Conservation (phyloP, 805 yeast genomes). For the Hanseniaspora valbyensis region DNA sequence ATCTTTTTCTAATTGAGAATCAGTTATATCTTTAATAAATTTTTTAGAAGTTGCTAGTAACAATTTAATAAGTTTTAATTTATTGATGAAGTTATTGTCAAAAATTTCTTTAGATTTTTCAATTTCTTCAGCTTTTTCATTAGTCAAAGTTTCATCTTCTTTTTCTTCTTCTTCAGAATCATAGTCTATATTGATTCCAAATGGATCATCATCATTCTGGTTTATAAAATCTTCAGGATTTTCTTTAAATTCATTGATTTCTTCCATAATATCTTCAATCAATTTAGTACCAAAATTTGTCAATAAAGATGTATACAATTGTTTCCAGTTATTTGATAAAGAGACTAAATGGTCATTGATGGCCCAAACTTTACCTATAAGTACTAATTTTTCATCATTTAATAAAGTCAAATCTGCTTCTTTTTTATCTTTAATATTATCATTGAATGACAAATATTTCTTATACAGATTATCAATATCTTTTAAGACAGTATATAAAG, state of each 20-base stretch:
- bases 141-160: conserved; percentile 24
- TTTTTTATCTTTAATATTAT: not conserved
- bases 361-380: conserved; percentile 66
- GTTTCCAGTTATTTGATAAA: not conserved
- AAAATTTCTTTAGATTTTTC: conserved; percentile 28
- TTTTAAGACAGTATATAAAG: not conserved
- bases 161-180: conserved; percentile 25
- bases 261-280: conserved; percentile 10
- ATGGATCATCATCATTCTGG: conserved; percentile 36
- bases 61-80: conserved; percentile 42
- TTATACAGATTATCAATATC: conserved; percentile 7
- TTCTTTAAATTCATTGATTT: conserved; percentile 43
- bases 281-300: conserved; percentile 1
- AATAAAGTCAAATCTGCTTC: not conserved
- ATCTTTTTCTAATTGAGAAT: conserved; percentile 4
- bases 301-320: not conserved
- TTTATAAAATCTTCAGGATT: conserved; percentile 56
- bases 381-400: conserved; percentile 36
- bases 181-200: conserved; percentile 35
- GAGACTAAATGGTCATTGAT: conserved; percentile 35
- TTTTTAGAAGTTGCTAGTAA: conserved; percentile 28
- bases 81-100: conserved; percentile 38
- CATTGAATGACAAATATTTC: conserved; percentile 6
- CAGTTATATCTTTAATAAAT: conserved; percentile 4
- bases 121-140: conserved; percentile 28